These are phyloP conservation scores for Sporobolomyces phaffii DNA, from an alignment of 768 basidiomycete species.

Conservation along the genomic window DNA sequence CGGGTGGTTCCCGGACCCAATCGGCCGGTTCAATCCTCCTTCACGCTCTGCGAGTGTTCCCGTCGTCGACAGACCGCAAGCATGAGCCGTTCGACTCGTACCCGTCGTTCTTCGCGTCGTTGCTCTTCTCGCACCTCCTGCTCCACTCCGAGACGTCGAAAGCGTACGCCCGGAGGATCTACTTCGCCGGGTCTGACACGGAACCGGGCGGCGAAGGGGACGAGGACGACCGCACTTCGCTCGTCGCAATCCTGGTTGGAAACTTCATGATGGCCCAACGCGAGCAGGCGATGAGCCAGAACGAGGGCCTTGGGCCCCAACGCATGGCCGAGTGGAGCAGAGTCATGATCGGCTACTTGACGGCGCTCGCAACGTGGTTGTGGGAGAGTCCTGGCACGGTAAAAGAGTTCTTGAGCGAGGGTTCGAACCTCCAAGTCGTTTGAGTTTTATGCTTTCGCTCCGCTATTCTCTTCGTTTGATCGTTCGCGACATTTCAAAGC, in stretches of 20 bases:
- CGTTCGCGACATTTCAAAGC: too few species aligned
- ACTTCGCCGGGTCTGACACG: slow-evolving; percentile 41
- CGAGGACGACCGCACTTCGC: slow-evolving; percentile 55
- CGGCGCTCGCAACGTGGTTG: slow-evolving; percentile 80
- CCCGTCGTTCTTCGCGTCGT: slow-evolving; percentile 58
- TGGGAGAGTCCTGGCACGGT: slow-evolving; percentile 92
- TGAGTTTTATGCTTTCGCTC: too few species aligned
- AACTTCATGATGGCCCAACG: slow-evolving; percentile 81
- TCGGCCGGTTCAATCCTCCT: slow-evolving; percentile 48
- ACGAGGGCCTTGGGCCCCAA: slow-evolving; percentile 55
- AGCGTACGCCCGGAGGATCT: slow-evolving; percentile 48
- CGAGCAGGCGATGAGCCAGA: slow-evolving; percentile 51
- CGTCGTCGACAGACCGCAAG: slow-evolving; percentile 45
- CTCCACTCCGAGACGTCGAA: slow-evolving; percentile 53
- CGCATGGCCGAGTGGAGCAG: slow-evolving; percentile 82
- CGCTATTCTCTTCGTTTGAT: too few species aligned
- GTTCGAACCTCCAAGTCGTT: slow-evolving; percentile 84
- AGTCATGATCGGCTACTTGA: slow-evolving; percentile 76
- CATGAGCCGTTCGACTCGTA: slow-evolving; percentile 50
- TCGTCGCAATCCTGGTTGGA: slow-evolving; percentile 80
- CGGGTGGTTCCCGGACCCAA: slow-evolving; percentile 35
- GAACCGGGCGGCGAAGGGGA: slow-evolving; percentile 45
- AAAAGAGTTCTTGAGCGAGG: slow-evolving; percentile 74
- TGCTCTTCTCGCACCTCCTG: slow-evolving; percentile 74
- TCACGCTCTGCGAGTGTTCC: slow-evolving; percentile 45